These are phyloP conservation scores for Pythium guiyangense DNA, from an alignment of 352 stramenopile species.

Conservation along the genomic window DNA sequence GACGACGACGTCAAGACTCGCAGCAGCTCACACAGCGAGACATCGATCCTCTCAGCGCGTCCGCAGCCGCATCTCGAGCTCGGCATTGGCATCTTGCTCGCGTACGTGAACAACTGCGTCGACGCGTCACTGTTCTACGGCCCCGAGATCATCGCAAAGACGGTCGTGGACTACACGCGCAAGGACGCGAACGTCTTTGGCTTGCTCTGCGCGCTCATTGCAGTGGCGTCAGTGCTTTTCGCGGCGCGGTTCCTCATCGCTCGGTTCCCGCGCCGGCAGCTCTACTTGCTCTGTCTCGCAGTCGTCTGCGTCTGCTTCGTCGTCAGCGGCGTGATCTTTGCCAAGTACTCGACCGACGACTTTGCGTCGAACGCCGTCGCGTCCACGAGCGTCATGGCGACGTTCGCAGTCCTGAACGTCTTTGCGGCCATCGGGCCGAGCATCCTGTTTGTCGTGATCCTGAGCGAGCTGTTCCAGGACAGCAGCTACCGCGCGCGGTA, in stretches of 20 bases:
- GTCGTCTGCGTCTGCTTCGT: conserved; percentile 70
- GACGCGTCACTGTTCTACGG: conserved; percentile 87
- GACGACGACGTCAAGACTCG: conserved; percentile 4
- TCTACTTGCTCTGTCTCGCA: conserved; percentile 72
- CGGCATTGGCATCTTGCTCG: conserved; percentile 66
- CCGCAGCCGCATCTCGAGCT: conserved; percentile 51
- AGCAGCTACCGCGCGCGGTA: conserved; percentile 74
- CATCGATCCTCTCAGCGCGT: background rate
- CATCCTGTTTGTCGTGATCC: conserved; percentile 83
- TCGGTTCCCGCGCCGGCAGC: conserved; percentile 49
- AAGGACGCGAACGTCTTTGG: conserved; percentile 76
- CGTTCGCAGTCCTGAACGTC: conserved; percentile 70
- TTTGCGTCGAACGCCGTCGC: conserved; percentile 38
- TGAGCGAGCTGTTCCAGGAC: conserved; percentile 83
- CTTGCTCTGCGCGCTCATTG: conserved; percentile 60
- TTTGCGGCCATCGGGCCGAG: conserved; percentile 71
- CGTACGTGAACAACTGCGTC: conserved; percentile 87
- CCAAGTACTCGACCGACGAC: conserved; percentile 57
- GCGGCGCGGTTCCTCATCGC: conserved; percentile 66
- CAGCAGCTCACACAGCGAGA: conserved; percentile 5
- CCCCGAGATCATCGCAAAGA: conserved; percentile 75
- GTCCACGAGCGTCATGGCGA: conserved; percentile 52
- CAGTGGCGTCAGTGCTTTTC: conserved; percentile 62
- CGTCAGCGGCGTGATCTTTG: conserved; percentile 63
- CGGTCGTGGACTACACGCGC: conserved; percentile 46